Evolutionary conservation across 768 basidiomycete genomes (phyloP).

Genomic region (Daedalea quercina): DNA sequence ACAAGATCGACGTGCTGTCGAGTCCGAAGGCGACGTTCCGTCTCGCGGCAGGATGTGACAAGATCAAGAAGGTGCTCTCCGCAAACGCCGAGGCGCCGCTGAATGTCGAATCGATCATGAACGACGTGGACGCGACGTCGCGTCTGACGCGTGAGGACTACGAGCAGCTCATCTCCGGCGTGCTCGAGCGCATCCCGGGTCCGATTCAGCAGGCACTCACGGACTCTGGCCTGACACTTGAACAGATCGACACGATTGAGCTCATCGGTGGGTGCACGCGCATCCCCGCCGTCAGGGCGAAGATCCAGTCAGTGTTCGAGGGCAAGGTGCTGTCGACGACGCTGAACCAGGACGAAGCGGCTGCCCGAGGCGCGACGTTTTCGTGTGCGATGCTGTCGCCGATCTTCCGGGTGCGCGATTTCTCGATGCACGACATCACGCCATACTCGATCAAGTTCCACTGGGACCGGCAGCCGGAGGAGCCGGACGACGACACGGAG

Average conservation of each 20-base stretch:
- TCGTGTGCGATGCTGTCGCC: conserved; percentile 96
- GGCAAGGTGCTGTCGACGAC: conserved; percentile 86
- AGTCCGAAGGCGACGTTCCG: conserved; percentile 94
- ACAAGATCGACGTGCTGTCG: conserved; percentile 92
- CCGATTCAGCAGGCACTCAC: conserved; percentile 76
- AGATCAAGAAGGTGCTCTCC: conserved; percentile 92
- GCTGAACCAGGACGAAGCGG: conserved; percentile 96
- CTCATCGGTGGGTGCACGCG: conserved; percentile 92
- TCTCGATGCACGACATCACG: conserved; percentile 80
- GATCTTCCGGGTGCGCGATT: conserved; percentile 96
- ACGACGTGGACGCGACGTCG: conserved; percentile 88
- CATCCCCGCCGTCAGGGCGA: conserved; percentile 83
- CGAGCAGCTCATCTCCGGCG: conserved; percentile 67
- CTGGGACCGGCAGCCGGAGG: conserved; percentile 71
- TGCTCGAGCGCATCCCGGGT: conserved; percentile 69
- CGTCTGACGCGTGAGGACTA: conserved; percentile 78
- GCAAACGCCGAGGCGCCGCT: conserved; percentile 87
- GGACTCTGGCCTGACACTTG: conserved; percentile 73
- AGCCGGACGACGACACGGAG: conserved; percentile 87
- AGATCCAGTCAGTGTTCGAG: conserved; percentile 77
- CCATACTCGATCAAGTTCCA: conserved; percentile 86
- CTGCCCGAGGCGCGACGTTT: conserved; percentile 94
- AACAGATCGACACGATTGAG: conserved; percentile 88
- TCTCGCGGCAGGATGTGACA: conserved; percentile 81
- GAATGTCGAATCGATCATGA: conserved; percentile 94